Evolutionary conservation across 768 basidiomycete species (phyloP).

Genomic region (Rhizopogon salebrosus): DNA sequence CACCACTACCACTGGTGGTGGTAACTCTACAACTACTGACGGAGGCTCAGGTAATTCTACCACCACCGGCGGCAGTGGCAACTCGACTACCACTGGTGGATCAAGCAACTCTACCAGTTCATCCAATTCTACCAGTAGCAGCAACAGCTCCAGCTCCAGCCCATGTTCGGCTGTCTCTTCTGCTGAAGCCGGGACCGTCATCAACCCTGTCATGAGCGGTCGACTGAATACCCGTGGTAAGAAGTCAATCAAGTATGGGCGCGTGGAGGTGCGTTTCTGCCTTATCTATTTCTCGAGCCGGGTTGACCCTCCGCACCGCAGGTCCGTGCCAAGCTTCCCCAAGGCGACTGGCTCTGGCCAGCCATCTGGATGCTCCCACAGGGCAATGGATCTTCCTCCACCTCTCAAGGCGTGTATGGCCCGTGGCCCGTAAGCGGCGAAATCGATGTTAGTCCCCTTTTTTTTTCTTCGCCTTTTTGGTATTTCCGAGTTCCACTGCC

Average conservation of each 20-base stretch:
- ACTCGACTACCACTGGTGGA: conserved; percentile 2
- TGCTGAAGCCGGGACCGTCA: conserved; percentile 24
- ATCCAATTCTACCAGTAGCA: conserved; percentile 9
- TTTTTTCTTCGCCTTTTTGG: too few relatives aligned
- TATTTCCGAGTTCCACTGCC: not conserved
- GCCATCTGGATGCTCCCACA: conserved; percentile 29
- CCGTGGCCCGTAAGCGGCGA: conserved; percentile 52
- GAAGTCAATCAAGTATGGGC: conserved; percentile 47
- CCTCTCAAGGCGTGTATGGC: conserved; percentile 19
- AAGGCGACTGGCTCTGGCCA: conserved; percentile 38
- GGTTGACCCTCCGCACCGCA: conserved; percentile 38
- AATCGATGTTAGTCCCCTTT: conserved; percentile 54
- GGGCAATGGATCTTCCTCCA: conserved; percentile 14
- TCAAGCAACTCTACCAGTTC: conserved; percentile 5
- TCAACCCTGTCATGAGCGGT: conserved; percentile 53
- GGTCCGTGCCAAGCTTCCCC: conserved; percentile 57
- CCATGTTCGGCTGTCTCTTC: conserved; percentile 43
- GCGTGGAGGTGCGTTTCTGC: conserved; percentile 41
- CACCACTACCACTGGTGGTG: not conserved
- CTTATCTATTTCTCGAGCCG: too few relatives aligned
- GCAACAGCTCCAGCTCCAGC: conserved; percentile 30
- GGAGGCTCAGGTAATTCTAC: conserved; percentile 20
- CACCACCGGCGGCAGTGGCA: conserved; percentile 4
- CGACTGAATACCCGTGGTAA: conserved; percentile 47
- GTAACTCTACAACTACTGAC: conserved; percentile 10